These are phyloP conservation scores for Polytrichum commune DNA, from an alignment of 225 moss, liverwort and hornwort genomes.

Conservation along the genomic window DNA sequence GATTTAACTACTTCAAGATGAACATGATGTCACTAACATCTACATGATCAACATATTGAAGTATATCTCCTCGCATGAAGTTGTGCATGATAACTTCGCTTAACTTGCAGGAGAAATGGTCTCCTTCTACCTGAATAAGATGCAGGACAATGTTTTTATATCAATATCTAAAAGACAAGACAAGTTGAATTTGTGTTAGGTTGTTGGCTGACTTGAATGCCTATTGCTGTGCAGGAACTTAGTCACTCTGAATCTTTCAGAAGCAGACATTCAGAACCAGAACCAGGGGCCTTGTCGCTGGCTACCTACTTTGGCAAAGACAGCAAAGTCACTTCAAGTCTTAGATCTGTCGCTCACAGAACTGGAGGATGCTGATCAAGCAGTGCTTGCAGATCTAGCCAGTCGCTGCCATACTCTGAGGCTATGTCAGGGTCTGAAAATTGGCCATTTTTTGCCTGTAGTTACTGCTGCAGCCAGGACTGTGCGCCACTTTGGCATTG, in stretches of 20 bases:
- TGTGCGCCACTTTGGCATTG: slow-evolving; percentile 43
- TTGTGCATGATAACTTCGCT: too few species aligned
- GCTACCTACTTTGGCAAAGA: slow-evolving; percentile 31
- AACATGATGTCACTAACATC: too few species aligned
- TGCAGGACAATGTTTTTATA: too few species aligned
- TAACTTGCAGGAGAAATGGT: too few species aligned
- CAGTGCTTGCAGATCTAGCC: slow-evolving; percentile 38
- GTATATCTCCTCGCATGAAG: too few species aligned
- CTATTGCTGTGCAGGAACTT: slow-evolving; percentile 18
- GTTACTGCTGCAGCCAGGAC: slow-evolving; percentile 26
- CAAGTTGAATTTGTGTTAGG: too few species aligned
- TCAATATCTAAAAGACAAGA: too few species aligned
- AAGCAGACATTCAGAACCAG: slow-evolving; percentile 19
- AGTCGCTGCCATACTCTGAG: slow-evolving; percentile 41
- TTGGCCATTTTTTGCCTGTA: slow-evolving; percentile 30
- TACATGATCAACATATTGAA: too few species aligned
- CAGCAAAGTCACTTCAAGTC: slow-evolving; percentile 37
- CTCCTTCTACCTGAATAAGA: too few species aligned
- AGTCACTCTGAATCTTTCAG: slow-evolving; percentile 30
- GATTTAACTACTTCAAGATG: too few species aligned
- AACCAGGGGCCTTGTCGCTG: slow-evolving; percentile 19
- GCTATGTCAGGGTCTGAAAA: slow-evolving; percentile 32
- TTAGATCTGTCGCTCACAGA: slow-evolving; percentile 43
- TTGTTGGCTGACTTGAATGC: neutral
- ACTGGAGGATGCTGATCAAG: slow-evolving; percentile 33